Evolutionary conservation across 1,139 yeast species (phyloP).

Genomic region (Maudiozyma humilis): DNA sequence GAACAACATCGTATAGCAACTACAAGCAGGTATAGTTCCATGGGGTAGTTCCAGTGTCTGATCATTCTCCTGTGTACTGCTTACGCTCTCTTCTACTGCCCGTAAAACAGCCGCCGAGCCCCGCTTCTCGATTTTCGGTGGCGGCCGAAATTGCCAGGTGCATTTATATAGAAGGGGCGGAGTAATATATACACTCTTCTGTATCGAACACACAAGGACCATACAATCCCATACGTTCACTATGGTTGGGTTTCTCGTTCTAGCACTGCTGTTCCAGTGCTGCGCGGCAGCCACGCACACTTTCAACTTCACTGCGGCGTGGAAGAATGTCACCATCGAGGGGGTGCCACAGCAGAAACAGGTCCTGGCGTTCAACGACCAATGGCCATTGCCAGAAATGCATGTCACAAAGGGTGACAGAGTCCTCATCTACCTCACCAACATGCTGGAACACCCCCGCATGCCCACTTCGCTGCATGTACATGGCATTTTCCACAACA

Average conservation of each 20-base stretch:
- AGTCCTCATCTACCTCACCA: constrained; percentile 48
- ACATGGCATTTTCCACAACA: constrained; percentile 66
- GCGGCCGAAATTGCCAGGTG: no score
- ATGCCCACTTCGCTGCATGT: constrained; percentile 55
- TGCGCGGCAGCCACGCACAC: constrained; percentile 36
- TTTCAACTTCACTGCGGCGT: constrained; percentile 44
- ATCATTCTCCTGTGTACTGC: no score
- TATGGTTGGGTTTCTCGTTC: neutral
- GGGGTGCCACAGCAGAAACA: constrained; percentile 44
- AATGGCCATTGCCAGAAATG: constrained; percentile 69
- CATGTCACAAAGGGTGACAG: constrained; percentile 59
- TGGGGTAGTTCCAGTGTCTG: no score
- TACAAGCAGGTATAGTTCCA: no score
- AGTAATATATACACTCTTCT: no score
- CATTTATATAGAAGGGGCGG: no score
- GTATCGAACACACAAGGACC: no score
- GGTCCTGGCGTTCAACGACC: constrained; percentile 59
- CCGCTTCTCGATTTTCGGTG: no score
- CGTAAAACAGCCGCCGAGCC: no score
- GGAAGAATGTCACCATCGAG: constrained; percentile 47
- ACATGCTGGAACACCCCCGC: constrained; percentile 40
- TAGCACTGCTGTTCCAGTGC: neutral
- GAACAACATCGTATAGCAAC: no score
- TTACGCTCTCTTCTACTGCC: no score
- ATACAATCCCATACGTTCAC: neutral